Conservation (phyloP, 805 yeast species). For the Saccharomycopsis schoenii region DNA sequence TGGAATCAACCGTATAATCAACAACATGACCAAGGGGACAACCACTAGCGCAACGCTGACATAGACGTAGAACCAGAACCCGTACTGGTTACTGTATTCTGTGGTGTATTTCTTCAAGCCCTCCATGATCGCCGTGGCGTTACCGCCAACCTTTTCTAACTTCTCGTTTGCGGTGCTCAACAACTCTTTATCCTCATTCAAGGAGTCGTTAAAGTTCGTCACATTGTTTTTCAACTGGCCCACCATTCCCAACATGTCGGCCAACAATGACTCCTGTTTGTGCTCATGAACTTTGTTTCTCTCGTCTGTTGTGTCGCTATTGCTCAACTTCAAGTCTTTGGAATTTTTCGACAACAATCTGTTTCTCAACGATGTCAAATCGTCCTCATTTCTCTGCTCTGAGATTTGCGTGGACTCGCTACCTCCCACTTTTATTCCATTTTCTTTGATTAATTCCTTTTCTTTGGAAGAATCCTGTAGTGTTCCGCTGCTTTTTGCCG, state of each 20-base stretch:
- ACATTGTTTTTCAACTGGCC: conserved; percentile 13
- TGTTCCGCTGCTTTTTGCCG: not conserved
- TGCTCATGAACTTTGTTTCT: conserved; percentile 14
- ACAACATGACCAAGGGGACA: conserved; percentile 13
- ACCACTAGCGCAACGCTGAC: conserved; percentile 9
- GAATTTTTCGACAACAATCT: conserved; percentile 10
- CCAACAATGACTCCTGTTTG: conserved; percentile 12
- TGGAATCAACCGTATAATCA: conserved; percentile 14
- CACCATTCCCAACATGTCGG: conserved; percentile 16
- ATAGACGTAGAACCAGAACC: conserved; percentile 17
- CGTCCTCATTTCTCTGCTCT: not conserved
- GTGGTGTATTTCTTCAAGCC: conserved; percentile 9
- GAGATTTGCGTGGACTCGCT: not conserved
- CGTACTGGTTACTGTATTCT: conserved; percentile 6
- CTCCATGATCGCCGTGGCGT: conserved; percentile 9
- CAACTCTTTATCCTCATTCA: conserved; percentile 9
- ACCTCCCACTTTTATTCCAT: not conserved
- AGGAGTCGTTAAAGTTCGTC: conserved; percentile 7
- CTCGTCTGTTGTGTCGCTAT: conserved; percentile 6
- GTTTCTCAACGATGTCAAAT: conserved; percentile 7
- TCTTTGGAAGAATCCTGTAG: not conserved
- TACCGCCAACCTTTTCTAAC: conserved; percentile 12
- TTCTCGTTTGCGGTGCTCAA: conserved; percentile 3
- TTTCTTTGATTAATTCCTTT: not conserved
- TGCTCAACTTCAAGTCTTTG: not conserved